Evolutionary conservation across 1,139 yeast genomes (phyloP), one percentile per base, ranked within the genome.

Genomic region (Suhomyces anneliseae): DNA sequence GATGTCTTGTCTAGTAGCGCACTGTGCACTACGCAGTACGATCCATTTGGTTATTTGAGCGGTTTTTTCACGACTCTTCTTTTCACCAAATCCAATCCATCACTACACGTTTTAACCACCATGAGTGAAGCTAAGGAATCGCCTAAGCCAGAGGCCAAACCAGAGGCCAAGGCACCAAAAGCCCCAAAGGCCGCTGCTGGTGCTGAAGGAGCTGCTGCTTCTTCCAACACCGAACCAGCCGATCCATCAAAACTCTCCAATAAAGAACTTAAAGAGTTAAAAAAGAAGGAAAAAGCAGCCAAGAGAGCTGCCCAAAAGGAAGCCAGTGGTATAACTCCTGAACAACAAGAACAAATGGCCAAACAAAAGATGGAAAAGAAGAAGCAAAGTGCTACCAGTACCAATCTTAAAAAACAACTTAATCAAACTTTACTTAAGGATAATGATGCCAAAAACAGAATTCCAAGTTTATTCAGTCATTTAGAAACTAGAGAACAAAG

Each of bases 241-340:
- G 44, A 37, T 24, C 43, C 36, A 38, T 54, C 50, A 48, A 65
- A 71, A 49, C 79, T 87, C 41, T 72, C 90, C 8, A 88, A 90
- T 57, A 90, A 90, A 59, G 96, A 90, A 62, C 75, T 90, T 54
- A 92, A 92, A 64, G 97, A 90, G 58, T 70, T 85, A 64, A 89
- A 90, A 65, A 90, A 90, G 74, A 81, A 83, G 59, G 96, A 90
- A 60, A 92, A 92, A 66, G 93, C 95, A 7, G 95, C 93, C 40
- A 88, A 89, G 64, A 76, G 97, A 65, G 92, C 92, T 7, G 79
- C 79, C 2, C 77, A 82, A 54, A 83, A 82, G 57, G 79, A 72
- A 53, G 81, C 81, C 11, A 73, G 63, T 44, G 83, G 83, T 7
- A 75, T 80, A 34, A 62, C 71, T 27, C 72, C 74, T 6, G 79